Evolutionary conservation across 2,329 filamentous ascomycete genomes (phyloP).

Genomic region (Pseudogymnoascus sp.): DNA sequence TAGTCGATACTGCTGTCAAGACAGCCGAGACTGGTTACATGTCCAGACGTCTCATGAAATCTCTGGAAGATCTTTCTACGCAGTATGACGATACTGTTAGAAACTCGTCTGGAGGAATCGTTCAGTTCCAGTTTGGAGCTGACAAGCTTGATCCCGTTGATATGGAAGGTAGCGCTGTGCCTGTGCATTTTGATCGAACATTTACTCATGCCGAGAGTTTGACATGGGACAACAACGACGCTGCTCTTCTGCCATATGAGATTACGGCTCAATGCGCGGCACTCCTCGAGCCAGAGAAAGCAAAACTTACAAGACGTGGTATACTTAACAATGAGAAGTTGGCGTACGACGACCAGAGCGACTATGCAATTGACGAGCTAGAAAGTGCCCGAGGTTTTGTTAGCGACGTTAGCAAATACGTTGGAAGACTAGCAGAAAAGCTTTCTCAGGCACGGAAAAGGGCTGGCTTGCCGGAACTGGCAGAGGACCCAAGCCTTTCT

Average conservation of each 20-base stretch:
- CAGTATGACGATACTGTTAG: slow-evolving; percentile 93
- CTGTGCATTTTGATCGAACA: slow-evolving; percentile 85
- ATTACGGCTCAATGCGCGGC: slow-evolving; percentile 62
- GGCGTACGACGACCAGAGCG: slow-evolving; percentile 61
- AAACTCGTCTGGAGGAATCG: slow-evolving; percentile 78
- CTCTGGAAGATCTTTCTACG: slow-evolving; percentile 85
- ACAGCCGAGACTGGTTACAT: slow-evolving; percentile 99
- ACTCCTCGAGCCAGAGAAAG: slow-evolving; percentile 61
- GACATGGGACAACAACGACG: slow-evolving; percentile 73
- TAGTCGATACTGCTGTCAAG: slow-evolving; percentile 98
- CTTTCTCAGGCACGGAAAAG: slow-evolving; percentile 47
- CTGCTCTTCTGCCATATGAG: slow-evolving; percentile 65
- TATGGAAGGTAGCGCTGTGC: slow-evolving; percentile 91
- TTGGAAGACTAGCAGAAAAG: slow-evolving; percentile 55
- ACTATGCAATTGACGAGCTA: slow-evolving; percentile 65
- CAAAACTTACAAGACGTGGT: slow-evolving; percentile 53
- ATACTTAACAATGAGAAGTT: slow-evolving; percentile 57
- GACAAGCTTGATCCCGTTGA: slow-evolving; percentile 94
- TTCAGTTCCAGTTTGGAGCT: slow-evolving; percentile 96
- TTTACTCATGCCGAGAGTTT: slow-evolving; percentile 72
- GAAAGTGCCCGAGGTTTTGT: slow-evolving; percentile 82
- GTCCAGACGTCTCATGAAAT: slow-evolving; percentile 97
- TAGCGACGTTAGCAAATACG: slow-evolving; percentile 66
- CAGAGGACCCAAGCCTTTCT: slow-evolving; percentile 29
- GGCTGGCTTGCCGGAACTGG: slow-evolving; percentile 43